Evolutionary conservation across 2,329 filamentous ascomycete genomes (phyloP).

Genomic region (Ceratocystis huliohia): DNA sequence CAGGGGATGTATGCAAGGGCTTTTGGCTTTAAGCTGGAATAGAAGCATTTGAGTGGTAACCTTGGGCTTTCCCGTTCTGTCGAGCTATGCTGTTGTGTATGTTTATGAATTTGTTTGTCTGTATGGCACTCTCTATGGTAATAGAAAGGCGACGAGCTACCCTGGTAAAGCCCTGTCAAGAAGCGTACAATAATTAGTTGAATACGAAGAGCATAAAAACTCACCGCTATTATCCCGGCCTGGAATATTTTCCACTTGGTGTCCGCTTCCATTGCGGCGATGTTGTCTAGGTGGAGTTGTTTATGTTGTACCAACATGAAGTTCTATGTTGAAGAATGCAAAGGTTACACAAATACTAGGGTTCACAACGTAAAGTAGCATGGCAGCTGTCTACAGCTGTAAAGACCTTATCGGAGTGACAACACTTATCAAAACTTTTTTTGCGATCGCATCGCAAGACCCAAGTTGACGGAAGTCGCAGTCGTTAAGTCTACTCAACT

Average conservation of each 20-base stretch:
- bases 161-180: too few relatives aligned
- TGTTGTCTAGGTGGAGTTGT: background rate
- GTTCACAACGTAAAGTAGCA: background rate
- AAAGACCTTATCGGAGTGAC: background rate
- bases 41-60: background rate
- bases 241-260: too few relatives aligned
- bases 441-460: conserved; percentile 2
- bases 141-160: too few relatives aligned
- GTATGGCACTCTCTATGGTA: background rate
- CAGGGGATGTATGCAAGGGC: conserved; percentile 1
- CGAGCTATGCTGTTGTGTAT: background rate
- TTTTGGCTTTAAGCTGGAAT: background rate
- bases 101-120: background rate
- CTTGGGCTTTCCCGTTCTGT: background rate
- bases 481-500: background rate
- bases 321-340: background rate
- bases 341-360: background rate
- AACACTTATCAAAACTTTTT: conserved; percentile 7
- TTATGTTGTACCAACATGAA: background rate
- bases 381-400: background rate
- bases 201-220: too few relatives aligned
- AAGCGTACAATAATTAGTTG: background rate
- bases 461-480: background rate
- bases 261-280: too few relatives aligned
- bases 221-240: too few relatives aligned